Percentiles rank a stretch among this genome's conserved stretches.
phyloP scores from a whole-genome alignment of 1,284 basidiomycete genomes.

The Hemileia vastatrix region DNA sequence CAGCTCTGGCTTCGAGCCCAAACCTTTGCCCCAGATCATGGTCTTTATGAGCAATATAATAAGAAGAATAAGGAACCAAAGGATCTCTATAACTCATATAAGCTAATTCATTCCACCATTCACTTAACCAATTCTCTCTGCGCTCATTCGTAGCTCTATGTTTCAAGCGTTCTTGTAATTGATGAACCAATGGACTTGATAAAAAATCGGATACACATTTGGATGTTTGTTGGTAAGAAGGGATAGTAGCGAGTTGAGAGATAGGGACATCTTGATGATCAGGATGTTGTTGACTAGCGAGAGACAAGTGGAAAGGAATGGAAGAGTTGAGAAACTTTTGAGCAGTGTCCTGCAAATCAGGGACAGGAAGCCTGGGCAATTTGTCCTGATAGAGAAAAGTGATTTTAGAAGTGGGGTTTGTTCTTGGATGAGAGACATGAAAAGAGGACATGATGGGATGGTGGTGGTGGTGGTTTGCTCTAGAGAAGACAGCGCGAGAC shows the following conservation, averaged over 20 bases:
- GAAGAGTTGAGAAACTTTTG: conserved; percentile 77
- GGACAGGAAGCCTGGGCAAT: conserved; percentile 73
- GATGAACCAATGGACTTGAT: conserved; percentile 57
- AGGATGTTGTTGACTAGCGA: conserved; percentile 44
- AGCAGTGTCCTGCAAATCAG: conserved; percentile 66
- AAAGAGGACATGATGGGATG: no score
- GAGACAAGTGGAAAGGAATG: conserved; percentile 59
- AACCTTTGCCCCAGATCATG: conserved; percentile 45
- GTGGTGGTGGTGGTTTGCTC: not conserved
- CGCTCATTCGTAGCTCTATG: conserved; percentile 53
- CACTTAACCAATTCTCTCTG: conserved; percentile 72
- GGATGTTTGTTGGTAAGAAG: conserved; percentile 10
- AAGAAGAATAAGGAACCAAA: conserved; percentile 86
- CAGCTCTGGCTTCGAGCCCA: conserved; percentile 57
- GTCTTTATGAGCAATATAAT: conserved; percentile 82
- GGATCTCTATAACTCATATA: conserved; percentile 55
- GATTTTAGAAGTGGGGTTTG: conserved; percentile 1
- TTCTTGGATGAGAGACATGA: no score
- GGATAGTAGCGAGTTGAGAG: conserved; percentile 25
- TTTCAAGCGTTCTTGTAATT: conserved; percentile 71
- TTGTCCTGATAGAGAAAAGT: conserved; percentile 50
- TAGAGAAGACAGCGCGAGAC: not conserved
- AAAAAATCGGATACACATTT: conserved; percentile 51
- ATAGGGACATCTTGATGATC: conserved; percentile 28
- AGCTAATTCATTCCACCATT: conserved; percentile 96